Base-by-base conservation (phyloP, 2,329 filamentous ascomycete genomes). In the Daldinia sp. region DNA sequence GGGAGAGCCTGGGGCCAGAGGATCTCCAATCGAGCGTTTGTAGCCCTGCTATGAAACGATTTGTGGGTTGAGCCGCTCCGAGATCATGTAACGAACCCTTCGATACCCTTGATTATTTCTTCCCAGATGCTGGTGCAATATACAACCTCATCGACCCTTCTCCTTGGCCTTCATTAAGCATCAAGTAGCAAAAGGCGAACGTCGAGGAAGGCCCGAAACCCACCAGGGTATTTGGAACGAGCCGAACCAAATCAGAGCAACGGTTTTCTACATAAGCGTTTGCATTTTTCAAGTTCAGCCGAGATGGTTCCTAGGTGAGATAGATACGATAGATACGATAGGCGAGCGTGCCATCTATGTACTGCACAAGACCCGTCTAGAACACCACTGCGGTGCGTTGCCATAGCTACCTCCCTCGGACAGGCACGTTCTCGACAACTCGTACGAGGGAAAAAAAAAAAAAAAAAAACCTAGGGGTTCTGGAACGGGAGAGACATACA, bases 151-250 rank as follows among this genome's bases (percentile, higher is more conserved):
- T 30, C 19, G 13, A 29, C 51, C n/a, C 52, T 56, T 43, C 47
- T 34, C 51, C 39, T 59, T 39, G 17, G 21, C 39, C 49, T 25
- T 52, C 53, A 59, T 64, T 61, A 54, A 57, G 64, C 64, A 66
- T 58, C 57, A 64, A 64, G 39, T 17, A 30, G 27, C 9, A 37
- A 30, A 58, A 67, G 57, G 61, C 29, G 45, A 30, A 58, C 39
- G 25, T 51, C 15, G n/a, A 65, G 39, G 25, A 48, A 41, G 34
- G 39, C 52, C 41, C 55, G 56, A 58, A 52, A 51, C 49, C 25
- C n/a, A 15, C 39, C 6, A 13, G 39, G 39, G 39, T 25, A 11
- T 45, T 45, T n/a, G 13, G 11, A n/a, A 7, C 15, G 21, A 27
- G 21, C 27, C 21, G 39, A 45, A 13, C 45, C 61, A 19, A 56